Evolutionary conservation across 202 grass and related monocot species (phyloP), one percentile per base, ranked within the genome.

Genomic region (Saccharum hybrid): DNA sequence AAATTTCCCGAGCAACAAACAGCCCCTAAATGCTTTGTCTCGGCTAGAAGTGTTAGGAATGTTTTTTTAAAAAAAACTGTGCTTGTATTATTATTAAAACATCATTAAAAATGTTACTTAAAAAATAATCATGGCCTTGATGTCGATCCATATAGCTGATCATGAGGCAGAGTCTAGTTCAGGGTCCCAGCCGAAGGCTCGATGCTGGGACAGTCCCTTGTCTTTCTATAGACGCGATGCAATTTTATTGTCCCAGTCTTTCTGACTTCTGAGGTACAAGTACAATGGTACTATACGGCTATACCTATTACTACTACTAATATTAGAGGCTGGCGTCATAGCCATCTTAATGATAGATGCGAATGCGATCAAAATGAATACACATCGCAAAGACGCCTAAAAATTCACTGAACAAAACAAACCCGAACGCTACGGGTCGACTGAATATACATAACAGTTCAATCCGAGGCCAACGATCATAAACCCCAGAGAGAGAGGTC

Each of bases 181-280:
- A 41, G 46, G 13, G 13, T 49, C 46, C 46, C 48, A 46, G 43
- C 43, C 43, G 1, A 3, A 46, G 3, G 43, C 10, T 46, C 43
- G 2, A 46, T 46, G 43, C 10, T 46, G 12, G 43, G 43, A 14
- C 43, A 46, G 12, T 46, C 43, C 43, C 12, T 14, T 46, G 43
- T 51, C 10, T 71, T 43, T 63, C 56, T 41, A 31, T 36, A 74
- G 19, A 69, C 16, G 33, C 59, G 51, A 66, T 66, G 15, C 16
- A 19, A 81, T n/a, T n/a, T n/a, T 83, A 78, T 79, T 66, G 48
- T 37, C 11, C 18, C 57, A 14, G 23, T 72, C 9, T 77, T 71
- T 16, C 62, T 36, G 63, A 40, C 48, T 63, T 15, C 43, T 54
- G 62, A 38, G 38, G 36, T 23, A 43, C 63, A 84, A 56, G 18